Evolutionary conservation across 306 rosid species (phyloP).

Genomic region (Corylus heterophylla): DNA sequence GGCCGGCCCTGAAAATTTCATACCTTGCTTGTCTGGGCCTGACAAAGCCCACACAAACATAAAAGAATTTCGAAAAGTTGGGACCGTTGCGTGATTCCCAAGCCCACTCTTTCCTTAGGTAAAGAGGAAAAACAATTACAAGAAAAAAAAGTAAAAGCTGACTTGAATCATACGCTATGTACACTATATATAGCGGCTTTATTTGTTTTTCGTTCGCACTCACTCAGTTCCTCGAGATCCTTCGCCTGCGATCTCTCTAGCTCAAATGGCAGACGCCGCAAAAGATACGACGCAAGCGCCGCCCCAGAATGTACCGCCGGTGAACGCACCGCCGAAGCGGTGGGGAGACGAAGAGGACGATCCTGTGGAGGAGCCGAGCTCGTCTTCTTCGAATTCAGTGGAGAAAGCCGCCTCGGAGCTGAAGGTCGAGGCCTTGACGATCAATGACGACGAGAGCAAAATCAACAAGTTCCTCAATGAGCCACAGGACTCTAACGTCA

Average conservation of each 20-base stretch:
- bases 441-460: constrained; percentile 40
- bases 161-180: no score
- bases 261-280: background rate
- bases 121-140: no score
- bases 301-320: background rate
- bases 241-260: background rate
- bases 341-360: constrained; percentile 69
- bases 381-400: constrained; percentile 26
- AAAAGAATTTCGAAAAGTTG: no score
- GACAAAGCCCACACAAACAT: no score
- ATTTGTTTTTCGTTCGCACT: no score
- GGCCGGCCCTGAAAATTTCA: background rate
- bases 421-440: constrained; percentile 41
- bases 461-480: constrained; percentile 57
- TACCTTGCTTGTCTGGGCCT: no score
- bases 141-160: no score
- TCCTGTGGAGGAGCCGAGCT: constrained; percentile 27
- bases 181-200: no score
- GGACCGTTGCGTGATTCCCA: no score
- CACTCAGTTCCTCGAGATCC: no score
- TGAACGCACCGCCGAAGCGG: constrained; percentile 29
- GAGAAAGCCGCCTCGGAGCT: constrained; percentile 24
- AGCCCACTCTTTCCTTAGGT: no score
- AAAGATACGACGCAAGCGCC: background rate
- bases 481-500: constrained; percentile 71